phyloP scores from a whole-genome alignment of 164 flowering plant genomes.

The Vitis rotundifolia region DNA sequence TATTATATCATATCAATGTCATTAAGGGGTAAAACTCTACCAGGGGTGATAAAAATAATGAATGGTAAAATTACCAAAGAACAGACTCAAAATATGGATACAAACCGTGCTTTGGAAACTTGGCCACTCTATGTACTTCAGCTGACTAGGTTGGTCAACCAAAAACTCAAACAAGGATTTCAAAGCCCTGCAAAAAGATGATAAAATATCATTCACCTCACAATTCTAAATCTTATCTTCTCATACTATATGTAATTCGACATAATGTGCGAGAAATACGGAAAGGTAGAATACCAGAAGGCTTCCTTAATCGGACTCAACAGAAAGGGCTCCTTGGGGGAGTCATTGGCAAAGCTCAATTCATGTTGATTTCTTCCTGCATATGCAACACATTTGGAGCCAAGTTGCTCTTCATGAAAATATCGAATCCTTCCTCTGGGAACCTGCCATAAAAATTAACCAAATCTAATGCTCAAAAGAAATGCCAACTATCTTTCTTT shows the following conservation, averaged over 20 bases:
- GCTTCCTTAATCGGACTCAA: conserved; percentile 31
- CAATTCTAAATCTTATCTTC: background rate
- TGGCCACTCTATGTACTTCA: conserved; percentile 92
- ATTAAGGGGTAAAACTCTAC: background rate
- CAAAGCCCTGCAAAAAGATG: conserved; percentile 41
- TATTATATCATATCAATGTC: too few relatives aligned
- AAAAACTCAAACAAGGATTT: conserved; percentile 56
- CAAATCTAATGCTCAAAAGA: background rate
- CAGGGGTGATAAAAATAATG: too few relatives aligned
- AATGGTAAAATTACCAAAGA: background rate
- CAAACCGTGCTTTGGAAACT: conserved; percentile 81
- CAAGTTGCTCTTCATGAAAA: background rate
- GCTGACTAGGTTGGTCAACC: conserved; percentile 82
- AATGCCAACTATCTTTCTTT: too few relatives aligned
- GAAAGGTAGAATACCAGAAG: conserved; percentile 28
- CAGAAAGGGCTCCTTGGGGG: conserved; percentile 43
- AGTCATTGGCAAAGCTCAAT: conserved; percentile 27
- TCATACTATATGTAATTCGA: too few relatives aligned
- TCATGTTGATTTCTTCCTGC: conserved; percentile 28
- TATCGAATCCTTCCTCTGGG: background rate
- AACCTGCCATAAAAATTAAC: conserved; percentile 19
- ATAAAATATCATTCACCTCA: background rate
- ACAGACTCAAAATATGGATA: background rate
- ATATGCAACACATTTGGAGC: conserved; percentile 14
- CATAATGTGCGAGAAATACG: too few relatives aligned